Conservation (phyloP, 805 yeast species). For the Debaryomyces tyrocola region DNA sequence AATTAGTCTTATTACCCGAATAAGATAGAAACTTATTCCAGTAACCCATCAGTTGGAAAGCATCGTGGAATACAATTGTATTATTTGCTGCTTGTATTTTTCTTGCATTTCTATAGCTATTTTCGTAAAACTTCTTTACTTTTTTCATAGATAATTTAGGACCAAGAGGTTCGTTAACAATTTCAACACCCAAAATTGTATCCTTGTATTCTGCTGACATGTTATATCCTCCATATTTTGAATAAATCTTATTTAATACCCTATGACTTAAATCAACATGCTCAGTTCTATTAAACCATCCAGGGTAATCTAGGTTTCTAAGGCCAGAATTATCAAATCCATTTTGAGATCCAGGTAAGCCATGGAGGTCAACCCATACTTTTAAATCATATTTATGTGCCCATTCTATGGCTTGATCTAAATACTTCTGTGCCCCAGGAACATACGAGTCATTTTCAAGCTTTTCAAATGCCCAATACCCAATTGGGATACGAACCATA, state of each 20-base stretch:
- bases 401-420: conserved; percentile 70
- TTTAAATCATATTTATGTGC: conserved; percentile 57
- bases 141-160: conserved; percentile 19
- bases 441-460: conserved; percentile 59
- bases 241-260: conserved; percentile 33
- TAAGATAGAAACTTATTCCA: conserved; percentile 50
- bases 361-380: conserved; percentile 77
- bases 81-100: conserved; percentile 30
- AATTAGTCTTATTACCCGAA: conserved; percentile 5
- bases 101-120: conserved; percentile 34
- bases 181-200: conserved; percentile 40
- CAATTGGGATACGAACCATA: conserved; percentile 73
- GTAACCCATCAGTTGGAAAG: conserved; percentile 54
- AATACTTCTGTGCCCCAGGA: conserved; percentile 61
- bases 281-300: conserved; percentile 32
- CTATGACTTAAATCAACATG: conserved; percentile 28
- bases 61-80: conserved; percentile 63
- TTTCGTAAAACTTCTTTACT: conserved; percentile 27
- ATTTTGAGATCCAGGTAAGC: conserved; percentile 83
- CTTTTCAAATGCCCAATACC: conserved; percentile 74
- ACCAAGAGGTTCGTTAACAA: conserved; percentile 41
- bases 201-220: conserved; percentile 20
- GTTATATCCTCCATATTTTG: conserved; percentile 34
- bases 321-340: conserved; percentile 83
- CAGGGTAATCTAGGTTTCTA: conserved; percentile 43